Conservation (phyloP, 768 basidiomycete species). For the Panaeolus cyanescens region DNA sequence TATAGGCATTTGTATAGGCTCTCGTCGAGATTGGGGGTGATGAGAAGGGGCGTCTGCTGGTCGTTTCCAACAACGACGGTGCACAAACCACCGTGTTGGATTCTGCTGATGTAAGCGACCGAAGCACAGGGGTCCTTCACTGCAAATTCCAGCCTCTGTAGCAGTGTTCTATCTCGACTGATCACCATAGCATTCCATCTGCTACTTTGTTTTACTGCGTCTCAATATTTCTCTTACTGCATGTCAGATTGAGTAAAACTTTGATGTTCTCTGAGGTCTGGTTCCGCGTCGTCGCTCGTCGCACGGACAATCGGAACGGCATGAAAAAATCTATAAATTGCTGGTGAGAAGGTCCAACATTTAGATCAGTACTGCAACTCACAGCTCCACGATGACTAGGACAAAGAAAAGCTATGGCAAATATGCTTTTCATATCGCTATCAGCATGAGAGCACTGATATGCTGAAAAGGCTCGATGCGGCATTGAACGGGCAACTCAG, state of each 20-base stretch:
- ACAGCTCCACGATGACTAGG: neutral
- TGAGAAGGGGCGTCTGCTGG: conserved; percentile 29
- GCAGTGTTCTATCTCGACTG: neutral
- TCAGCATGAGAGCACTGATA: neutral
- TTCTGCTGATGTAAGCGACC: conserved; percentile 26
- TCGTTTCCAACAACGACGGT: conserved; percentile 37
- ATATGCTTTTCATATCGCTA: neutral
- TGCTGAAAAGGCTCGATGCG: neutral
- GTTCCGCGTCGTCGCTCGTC: neutral
- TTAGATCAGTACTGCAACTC: conserved; percentile 1
- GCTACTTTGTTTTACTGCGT: neutral
- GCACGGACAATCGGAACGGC: neutral
- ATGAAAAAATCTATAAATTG: neutral
- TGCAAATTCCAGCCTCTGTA: neutral
- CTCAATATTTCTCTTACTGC: neutral
- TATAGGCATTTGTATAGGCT: conserved; percentile 62
- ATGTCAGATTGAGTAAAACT: neutral
- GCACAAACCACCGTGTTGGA: conserved; percentile 24
- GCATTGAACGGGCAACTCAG: neutral
- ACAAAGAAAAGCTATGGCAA: neutral
- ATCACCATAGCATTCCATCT: neutral
- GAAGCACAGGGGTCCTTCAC: neutral
- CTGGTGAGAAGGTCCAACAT: neutral
- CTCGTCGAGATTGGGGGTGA: conserved; percentile 21
- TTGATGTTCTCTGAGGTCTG: neutral